Evolutionary conservation across 2,329 filamentous ascomycete species (phyloP), one percentile per base, ranked within the genome.

Genomic region (Laburnicola sp.): DNA sequence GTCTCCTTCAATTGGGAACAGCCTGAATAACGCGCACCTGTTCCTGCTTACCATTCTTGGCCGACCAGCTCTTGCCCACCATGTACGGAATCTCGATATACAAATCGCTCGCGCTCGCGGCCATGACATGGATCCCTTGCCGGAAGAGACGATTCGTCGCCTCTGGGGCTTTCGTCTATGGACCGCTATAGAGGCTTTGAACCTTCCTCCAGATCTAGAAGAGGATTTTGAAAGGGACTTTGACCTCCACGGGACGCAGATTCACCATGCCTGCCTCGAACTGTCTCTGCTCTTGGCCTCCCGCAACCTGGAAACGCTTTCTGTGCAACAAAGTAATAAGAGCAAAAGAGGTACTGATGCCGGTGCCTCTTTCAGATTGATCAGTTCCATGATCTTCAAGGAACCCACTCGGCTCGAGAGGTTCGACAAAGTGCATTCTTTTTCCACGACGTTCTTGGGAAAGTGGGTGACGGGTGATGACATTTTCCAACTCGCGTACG

Each of bases 31-130:
- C 28, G 32, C 43, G 21, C 43, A 45, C n/a, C 25, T 45, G 25
- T 45, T 45, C 11, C 34, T 34, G 21, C 11, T 31, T 11, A 38
- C 25, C 30, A 25, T 45, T 21, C 28, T 45, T 9, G 35, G 11
- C 21, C 43, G 34, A 22, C 43, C 43, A 7, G 34, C 25, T 23
- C 43, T 45, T 23, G 34, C 34, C 27, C 32, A 45, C 11, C 34
- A 45, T 45, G 43, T 45, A n/a, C 43, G 34, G 6, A n/a, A 31
- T 7, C 34, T 45, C 6, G 34, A 45, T 30, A 9, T 45, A 10
- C 34, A 23, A 3, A 23, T 31, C 6, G 22, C 25, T 40, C 23
- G 30, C 23, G n/a, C n/a, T n/a, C 25, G 43, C 28, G 43, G 26
- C 25, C 30, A 27, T n/a, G n/a, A n/a, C 16, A 10, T 38, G 28